These are phyloP conservation scores for Pyracantha coccinea DNA, from an alignment of 331 rosid species.

Conservation along the genomic window DNA sequence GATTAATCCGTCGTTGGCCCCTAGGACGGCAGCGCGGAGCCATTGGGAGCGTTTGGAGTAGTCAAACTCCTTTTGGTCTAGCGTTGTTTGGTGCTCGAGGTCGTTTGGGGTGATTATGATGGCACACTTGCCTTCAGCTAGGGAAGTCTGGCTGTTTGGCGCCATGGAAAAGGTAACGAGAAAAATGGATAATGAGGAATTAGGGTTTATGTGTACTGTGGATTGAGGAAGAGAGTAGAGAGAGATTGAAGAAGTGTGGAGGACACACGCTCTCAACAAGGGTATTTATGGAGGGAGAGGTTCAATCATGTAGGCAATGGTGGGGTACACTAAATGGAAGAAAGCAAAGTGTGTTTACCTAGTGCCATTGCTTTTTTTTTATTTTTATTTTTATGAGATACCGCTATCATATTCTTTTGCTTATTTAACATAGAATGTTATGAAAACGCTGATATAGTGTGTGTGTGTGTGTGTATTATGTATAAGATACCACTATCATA, in stretches of 20 bases:
- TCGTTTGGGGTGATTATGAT: conserved; percentile 20
- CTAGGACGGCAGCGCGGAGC: conserved; percentile 83
- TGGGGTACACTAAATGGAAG: conserved; percentile 30
- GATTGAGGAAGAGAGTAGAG: neutral
- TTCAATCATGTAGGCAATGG: conserved; percentile 18
- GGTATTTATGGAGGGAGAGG: conserved; percentile 63
- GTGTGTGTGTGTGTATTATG: too few relatives aligned
- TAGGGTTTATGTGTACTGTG: neutral
- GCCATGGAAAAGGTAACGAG: conserved; percentile 26
- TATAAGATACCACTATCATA: too few relatives aligned
- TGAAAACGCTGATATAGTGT: too few relatives aligned
- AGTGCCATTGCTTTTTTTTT: neutral
- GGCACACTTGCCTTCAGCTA: conserved; percentile 23
- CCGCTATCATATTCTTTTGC: too few relatives aligned
- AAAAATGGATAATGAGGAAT: neutral
- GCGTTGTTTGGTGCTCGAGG: conserved; percentile 41
- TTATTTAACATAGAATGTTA: too few relatives aligned
- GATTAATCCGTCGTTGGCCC: conserved; percentile 89
- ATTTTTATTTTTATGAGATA: too few relatives aligned
- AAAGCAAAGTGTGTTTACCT: neutral
- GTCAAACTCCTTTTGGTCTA: conserved; percentile 40
- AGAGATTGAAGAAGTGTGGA: conserved; percentile 45
- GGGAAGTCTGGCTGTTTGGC: conserved; percentile 25
- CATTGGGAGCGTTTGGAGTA: conserved; percentile 90
- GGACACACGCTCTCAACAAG: conserved; percentile 57